These are phyloP conservation scores for Strobilomyces confusus DNA, from an alignment of 768 basidiomycete genomes.

Conservation along the genomic window DNA sequence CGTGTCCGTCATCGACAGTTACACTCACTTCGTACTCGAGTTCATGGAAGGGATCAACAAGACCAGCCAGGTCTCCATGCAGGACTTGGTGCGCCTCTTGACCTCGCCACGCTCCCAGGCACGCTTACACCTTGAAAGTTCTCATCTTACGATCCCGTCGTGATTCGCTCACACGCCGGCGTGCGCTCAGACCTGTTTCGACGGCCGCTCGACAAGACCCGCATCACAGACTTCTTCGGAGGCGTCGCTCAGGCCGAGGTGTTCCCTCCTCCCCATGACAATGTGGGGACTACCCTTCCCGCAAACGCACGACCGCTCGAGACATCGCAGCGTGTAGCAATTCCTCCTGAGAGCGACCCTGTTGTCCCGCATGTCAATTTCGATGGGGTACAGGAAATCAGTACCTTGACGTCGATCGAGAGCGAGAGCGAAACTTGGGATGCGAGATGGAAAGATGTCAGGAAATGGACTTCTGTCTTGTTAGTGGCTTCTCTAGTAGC, in stretches of 20 bases:
- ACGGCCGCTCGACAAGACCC: conserved; percentile 55
- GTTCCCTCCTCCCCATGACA: conserved; percentile 18
- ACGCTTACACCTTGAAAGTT: conserved; percentile 51
- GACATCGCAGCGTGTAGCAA: neutral
- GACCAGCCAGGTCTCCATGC: conserved; percentile 74
- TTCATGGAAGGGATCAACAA: conserved; percentile 93
- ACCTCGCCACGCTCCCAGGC: neutral
- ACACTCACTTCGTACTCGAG: conserved; percentile 87
- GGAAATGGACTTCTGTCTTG: conserved; percentile 30
- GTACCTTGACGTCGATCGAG: neutral
- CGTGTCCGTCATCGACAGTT: conserved; percentile 92
- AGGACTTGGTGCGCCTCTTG: conserved; percentile 66
- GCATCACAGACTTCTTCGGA: conserved; percentile 84
- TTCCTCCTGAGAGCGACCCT: neutral
- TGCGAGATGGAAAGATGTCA: conserved; percentile 19
- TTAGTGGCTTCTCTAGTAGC: conserved; percentile 23
- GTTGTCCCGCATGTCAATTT: neutral
- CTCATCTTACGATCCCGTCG: conserved; percentile 64
- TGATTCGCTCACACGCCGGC: conserved; percentile 85
- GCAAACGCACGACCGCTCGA: neutral
- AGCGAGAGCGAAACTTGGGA: conserved; percentile 11
- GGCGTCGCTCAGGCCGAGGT: conserved; percentile 85
- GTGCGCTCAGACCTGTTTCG: conserved; percentile 80
- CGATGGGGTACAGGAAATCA: neutral
- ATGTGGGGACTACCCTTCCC: neutral